These are phyloP conservation scores for Rhizomucor pusillus DNA, from an alignment of 371 early-diverging fungal genomes.

Conservation along the genomic window DNA sequence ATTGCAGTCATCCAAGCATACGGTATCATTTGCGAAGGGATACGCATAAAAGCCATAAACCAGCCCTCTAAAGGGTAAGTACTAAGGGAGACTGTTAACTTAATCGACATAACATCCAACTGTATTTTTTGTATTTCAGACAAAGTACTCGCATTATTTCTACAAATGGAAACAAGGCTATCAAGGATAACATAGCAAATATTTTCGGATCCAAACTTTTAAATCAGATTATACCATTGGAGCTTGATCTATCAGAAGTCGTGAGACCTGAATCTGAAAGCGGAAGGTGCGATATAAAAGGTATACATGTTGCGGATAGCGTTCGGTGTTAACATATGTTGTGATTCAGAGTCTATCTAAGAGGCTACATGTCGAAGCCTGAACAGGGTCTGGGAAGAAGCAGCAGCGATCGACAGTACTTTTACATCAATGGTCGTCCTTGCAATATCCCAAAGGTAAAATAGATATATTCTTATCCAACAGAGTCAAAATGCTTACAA, in stretches of 20 bases:
- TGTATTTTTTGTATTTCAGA: background rate
- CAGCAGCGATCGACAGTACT: slow-evolving; percentile 80
- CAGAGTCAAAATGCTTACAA: background rate
- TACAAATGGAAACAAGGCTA: slow-evolving; percentile 57
- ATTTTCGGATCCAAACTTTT: slow-evolving; percentile 71
- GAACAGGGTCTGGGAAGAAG: slow-evolving; percentile 68
- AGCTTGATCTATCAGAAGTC: slow-evolving; percentile 34
- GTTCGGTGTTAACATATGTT: background rate
- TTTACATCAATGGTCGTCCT: slow-evolving; percentile 88
- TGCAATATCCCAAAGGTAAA: slow-evolving; percentile 76
- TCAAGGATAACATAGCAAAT: slow-evolving; percentile 71
- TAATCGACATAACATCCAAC: background rate
- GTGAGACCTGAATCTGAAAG: too few species aligned
- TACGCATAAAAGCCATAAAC: slow-evolving; percentile 69
- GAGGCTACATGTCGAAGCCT: slow-evolving; percentile 69
- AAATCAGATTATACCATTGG: slow-evolving; percentile 54
- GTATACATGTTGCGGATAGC: background rate
- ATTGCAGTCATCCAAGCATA: slow-evolving; percentile 86
- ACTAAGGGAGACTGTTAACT: background rate
- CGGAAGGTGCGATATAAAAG: slow-evolving; percentile 4
- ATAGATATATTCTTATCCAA: too few species aligned
- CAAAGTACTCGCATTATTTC: slow-evolving; percentile 31
- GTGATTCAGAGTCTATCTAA: slow-evolving; percentile 14
- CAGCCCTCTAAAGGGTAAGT: slow-evolving; percentile 65
- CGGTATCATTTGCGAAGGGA: slow-evolving; percentile 66